A percentile compares a stretch with the other conserved stretches of the same genome.
phyloP scores from a whole-genome alignment of 2,329 filamentous ascomycete species.

The Colletotrichum endophyticum region DNA sequence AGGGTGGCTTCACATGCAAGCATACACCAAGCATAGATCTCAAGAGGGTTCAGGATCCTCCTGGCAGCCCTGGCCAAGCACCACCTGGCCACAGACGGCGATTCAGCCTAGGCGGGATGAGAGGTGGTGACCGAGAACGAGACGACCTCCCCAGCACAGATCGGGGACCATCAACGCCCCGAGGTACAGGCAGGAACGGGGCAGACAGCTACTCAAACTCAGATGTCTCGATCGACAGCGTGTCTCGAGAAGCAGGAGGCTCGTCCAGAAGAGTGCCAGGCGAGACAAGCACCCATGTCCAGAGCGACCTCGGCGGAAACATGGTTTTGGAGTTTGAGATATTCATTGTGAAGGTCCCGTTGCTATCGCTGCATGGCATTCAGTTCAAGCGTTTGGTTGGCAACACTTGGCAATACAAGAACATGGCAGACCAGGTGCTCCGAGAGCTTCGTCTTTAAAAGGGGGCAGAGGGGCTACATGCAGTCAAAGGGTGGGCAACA shows the following conservation, averaged over 20 bases:
- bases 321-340: slow-evolving; percentile 93
- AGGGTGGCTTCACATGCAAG: slow-evolving; percentile 88
- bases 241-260: slow-evolving; percentile 57
- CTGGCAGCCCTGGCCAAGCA: slow-evolving; percentile 60
- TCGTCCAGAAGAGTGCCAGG: slow-evolving; percentile 69
- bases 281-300: slow-evolving; percentile 90
- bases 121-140: slow-evolving; percentile 66
- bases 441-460: slow-evolving; percentile 79
- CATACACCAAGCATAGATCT: slow-evolving; percentile 90
- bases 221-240: slow-evolving; percentile 82
- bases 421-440: slow-evolving; percentile 95
- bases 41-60: slow-evolving; percentile 71
- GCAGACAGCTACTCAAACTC: slow-evolving; percentile 84
- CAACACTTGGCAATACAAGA: slow-evolving; percentile 98
- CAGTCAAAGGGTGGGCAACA: background rate
- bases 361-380: slow-evolving; percentile 91
- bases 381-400: slow-evolving; percentile 97
- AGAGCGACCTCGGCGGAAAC: slow-evolving; percentile 84
- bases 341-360: slow-evolving; percentile 94
- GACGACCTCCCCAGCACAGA: slow-evolving; percentile 73
- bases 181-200: slow-evolving; percentile 48
- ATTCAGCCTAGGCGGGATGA: slow-evolving; percentile 81
- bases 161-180: slow-evolving; percentile 40
- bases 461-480: background rate
- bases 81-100: slow-evolving; percentile 70